phyloP scores from a whole-genome alignment of 1,139 yeast genomes.

The Diutina ranongensis region DNA sequence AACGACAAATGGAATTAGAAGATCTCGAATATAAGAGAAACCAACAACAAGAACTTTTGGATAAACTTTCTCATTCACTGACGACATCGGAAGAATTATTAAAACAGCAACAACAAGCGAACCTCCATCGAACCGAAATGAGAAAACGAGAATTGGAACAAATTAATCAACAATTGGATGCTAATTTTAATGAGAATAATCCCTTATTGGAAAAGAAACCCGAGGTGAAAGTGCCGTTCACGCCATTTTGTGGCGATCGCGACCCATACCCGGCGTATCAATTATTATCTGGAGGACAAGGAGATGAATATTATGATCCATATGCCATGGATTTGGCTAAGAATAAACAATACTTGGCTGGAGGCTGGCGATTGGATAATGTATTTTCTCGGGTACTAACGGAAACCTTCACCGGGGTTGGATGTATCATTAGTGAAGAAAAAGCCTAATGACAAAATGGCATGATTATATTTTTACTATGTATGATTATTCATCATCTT shows the following conservation, averaged over 20 bases:
- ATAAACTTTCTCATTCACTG: slow-evolving; percentile 45
- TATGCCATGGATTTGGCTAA: slow-evolving; percentile 42
- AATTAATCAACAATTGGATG: slow-evolving; percentile 40
- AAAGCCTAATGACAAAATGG: slow-evolving; percentile 19
- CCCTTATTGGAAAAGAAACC: slow-evolving; percentile 10
- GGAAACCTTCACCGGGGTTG: slow-evolving; percentile 84
- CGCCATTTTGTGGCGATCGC: slow-evolving; percentile 91
- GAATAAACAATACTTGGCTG: slow-evolving; percentile 65
- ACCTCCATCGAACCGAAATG: slow-evolving; percentile 52
- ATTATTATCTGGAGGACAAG: not conserved
- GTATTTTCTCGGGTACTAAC: slow-evolving; percentile 72
- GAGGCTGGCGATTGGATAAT: slow-evolving; percentile 67
- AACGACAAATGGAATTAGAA: slow-evolving; percentile 62
- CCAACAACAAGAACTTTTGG: slow-evolving; percentile 60
- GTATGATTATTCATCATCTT: not conserved
- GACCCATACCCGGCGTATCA: slow-evolving; percentile 27
- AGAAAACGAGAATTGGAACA: slow-evolving; percentile 59
- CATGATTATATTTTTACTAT: not conserved
- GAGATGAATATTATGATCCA: slow-evolving; percentile 29
- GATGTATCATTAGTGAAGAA: slow-evolving; percentile 66
- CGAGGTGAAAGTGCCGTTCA: slow-evolving; percentile 50
- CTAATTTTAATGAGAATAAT: slow-evolving; percentile 17
- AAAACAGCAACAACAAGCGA: slow-evolving; percentile 25
- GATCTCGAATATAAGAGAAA: slow-evolving; percentile 43
- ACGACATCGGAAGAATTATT: slow-evolving; percentile 43